phyloP scores from a whole-genome alignment of 73 alveolate genomes.

The Paraurostyla sp. region DNA sequence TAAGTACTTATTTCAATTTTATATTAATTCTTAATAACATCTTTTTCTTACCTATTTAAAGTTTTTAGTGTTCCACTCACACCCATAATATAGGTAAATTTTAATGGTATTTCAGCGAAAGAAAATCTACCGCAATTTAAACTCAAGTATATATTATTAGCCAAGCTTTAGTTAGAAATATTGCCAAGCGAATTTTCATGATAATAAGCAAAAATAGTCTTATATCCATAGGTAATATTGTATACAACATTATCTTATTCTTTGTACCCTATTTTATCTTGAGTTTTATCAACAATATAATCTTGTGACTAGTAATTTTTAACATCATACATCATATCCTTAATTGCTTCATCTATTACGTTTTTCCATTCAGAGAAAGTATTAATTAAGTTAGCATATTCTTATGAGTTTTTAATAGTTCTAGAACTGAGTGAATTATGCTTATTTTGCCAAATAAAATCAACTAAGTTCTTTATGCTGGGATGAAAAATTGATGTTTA shows the following conservation, averaged over 20 bases:
- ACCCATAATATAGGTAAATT: constrained; percentile 61
- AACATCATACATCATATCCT: constrained; percentile 50
- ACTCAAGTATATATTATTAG: constrained; percentile 24
- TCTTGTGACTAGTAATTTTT: background rate
- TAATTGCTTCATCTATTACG: constrained; percentile 31
- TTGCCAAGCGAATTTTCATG: constrained; percentile 23
- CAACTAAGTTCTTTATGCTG: background rate
- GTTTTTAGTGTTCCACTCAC: constrained; percentile 74
- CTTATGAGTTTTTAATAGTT: background rate
- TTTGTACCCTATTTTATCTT: constrained; percentile 65
- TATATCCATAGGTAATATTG: constrained; percentile 66
- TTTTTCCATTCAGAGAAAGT: background rate
- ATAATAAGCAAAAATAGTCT: constrained; percentile 72
- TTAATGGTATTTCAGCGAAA: constrained; percentile 65
- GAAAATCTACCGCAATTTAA: constrained; percentile 70
- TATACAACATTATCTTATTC: constrained; percentile 62
- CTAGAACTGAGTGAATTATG: background rate
- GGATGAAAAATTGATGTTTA: background rate
- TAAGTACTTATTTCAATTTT: constrained; percentile 51
- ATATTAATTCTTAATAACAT: constrained; percentile 39
- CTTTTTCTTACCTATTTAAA: constrained; percentile 39
- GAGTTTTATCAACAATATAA: constrained; percentile 40
- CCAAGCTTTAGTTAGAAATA: background rate
- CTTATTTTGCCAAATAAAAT: background rate
- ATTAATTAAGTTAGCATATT: background rate